phyloP scores from a whole-genome alignment of 345 rosid genomes.

The Hypericum perforatum region DNA sequence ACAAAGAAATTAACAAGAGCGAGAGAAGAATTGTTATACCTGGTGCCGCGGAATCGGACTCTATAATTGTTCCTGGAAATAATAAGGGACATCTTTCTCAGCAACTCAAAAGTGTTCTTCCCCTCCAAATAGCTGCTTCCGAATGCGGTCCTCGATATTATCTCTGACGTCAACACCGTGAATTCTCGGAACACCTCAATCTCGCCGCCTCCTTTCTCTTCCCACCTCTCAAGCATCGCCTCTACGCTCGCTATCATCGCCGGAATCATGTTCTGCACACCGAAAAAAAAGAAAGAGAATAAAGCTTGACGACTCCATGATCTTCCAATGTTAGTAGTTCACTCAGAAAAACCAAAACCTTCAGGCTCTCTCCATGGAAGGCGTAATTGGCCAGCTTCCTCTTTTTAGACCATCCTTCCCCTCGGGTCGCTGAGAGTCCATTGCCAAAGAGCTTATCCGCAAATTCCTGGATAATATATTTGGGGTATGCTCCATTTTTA shows the following conservation, averaged over 20 bases:
- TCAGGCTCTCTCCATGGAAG: conserved; percentile 7
- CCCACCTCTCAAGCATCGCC: not conserved
- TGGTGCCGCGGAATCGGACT: not conserved
- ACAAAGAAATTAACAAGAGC: no score
- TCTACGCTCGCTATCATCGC: conserved; percentile 1
- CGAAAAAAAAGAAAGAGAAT: not conserved
- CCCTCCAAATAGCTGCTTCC: conserved; percentile 1
- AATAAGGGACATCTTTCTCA: not conserved
- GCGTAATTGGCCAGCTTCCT: not conserved
- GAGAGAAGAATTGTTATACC: not conserved
- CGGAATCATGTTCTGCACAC: not conserved
- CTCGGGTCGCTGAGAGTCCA: not conserved
- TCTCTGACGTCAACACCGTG: not conserved
- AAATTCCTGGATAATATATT: not conserved
- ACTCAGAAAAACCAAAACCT: no score
- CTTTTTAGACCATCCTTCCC: not conserved
- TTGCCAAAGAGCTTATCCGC: conserved; percentile 4
- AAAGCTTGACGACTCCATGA: no score
- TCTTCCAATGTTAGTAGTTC: no score
- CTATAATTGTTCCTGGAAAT: not conserved
- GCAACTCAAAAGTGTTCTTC: not conserved
- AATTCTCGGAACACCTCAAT: not conserved
- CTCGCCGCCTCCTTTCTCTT: not conserved
- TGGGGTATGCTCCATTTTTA: not conserved
- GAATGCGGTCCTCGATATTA: not conserved